Percentiles rank a stretch among this genome's conserved stretches.
These are phyloP conservation scores for Cordyceps pruinosa DNA, from an alignment of 2,329 filamentous ascomycete species.

Conservation along the genomic window DNA sequence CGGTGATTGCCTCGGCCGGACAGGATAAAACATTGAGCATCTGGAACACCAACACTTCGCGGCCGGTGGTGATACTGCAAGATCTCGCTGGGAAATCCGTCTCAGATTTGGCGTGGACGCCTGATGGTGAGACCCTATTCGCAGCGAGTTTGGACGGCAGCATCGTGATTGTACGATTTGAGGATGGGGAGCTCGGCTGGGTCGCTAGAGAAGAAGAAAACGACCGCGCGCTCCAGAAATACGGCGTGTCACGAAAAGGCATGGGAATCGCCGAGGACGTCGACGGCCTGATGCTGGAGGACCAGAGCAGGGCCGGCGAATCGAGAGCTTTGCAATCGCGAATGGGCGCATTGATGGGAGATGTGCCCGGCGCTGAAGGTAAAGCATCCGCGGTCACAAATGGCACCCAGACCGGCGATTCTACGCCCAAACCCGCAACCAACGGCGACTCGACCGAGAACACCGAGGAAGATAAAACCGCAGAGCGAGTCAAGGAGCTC, in stretches of 20 bases:
- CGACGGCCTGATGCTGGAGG: slow-evolving; percentile 79
- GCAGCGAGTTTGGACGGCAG: slow-evolving; percentile 84
- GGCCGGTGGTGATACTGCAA: slow-evolving; percentile 83
- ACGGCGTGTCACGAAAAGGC: slow-evolving; percentile 77
- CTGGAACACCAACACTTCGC: slow-evolving; percentile 94
- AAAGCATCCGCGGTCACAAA: slow-evolving; percentile 41
- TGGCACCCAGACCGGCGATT: slow-evolving; percentile 38
- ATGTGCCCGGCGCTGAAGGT: slow-evolving; percentile 53
- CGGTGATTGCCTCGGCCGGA: slow-evolving; percentile 92
- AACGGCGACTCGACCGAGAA: slow-evolving; percentile 32
- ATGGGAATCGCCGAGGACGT: slow-evolving; percentile 91
- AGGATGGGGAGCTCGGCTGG: slow-evolving; percentile 82
- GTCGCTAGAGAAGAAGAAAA: slow-evolving; percentile 83
- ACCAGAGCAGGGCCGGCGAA: slow-evolving; percentile 86
- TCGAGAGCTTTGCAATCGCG: slow-evolving; percentile 83
- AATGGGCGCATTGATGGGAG: slow-evolving; percentile 98
- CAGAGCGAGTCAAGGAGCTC: slow-evolving; percentile 51
- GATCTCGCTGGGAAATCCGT: slow-evolving; percentile 88
- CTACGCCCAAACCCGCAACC: slow-evolving; percentile 30
- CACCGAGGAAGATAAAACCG: slow-evolving; percentile 40
- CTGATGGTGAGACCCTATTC: slow-evolving; percentile 81
- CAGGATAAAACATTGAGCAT: slow-evolving; percentile 95
- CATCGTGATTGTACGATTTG: slow-evolving; percentile 75
- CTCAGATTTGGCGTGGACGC: slow-evolving; percentile 89
- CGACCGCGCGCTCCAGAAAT: slow-evolving; percentile 87